These are phyloP conservation scores for Puccinellia tenuiflora DNA, from an alignment of 176 grass and related monocot genomes.

Conservation along the genomic window DNA sequence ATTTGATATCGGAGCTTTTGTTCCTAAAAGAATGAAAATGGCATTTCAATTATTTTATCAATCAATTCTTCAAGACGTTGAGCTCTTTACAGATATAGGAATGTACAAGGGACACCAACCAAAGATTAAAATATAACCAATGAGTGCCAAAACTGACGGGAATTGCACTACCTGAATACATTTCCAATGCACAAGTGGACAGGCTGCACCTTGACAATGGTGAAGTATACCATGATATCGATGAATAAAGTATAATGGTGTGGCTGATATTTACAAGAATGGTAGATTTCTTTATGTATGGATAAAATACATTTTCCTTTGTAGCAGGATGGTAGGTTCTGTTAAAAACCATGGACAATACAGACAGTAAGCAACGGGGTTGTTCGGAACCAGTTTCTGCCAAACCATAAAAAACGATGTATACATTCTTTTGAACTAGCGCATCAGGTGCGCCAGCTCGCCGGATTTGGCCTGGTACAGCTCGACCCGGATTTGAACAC, in stretches of 20 bases:
- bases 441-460: background rate
- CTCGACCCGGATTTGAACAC: background rate
- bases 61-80: background rate
- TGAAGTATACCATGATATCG: background rate
- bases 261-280: background rate
- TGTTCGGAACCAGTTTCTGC: background rate
- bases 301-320: background rate
- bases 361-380: background rate
- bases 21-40: slow-evolving; percentile 53
- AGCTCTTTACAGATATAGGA: background rate
- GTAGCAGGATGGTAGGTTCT: background rate
- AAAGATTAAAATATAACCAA: background rate
- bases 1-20: slow-evolving; percentile 62
- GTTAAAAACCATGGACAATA: background rate
- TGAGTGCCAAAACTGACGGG: background rate
- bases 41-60: slow-evolving; percentile 20
- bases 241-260: background rate
- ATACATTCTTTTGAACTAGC: background rate
- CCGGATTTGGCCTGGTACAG: background rate
- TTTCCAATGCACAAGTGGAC: background rate
- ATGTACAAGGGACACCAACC: background rate
- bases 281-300: background rate
- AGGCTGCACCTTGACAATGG: background rate
- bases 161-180: background rate
- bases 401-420: background rate